Base-by-base conservation (phyloP, 2,329 filamentous ascomycete species). In the Aspergillus caelatus region DNA sequence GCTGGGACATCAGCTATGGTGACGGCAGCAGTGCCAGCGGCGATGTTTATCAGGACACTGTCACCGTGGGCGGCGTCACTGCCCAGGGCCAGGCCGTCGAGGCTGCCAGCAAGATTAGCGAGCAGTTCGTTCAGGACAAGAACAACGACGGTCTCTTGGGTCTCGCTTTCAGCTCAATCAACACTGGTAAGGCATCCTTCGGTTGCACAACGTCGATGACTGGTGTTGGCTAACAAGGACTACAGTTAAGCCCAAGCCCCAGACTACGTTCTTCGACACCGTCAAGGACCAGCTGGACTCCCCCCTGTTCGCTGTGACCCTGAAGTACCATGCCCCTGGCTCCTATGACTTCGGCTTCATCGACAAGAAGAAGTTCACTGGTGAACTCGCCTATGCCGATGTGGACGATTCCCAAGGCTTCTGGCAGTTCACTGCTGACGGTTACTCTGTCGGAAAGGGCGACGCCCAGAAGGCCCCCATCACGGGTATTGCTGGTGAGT, bases 81-180 rank as follows among this genome's bases (percentile, higher is more conserved):
- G 87, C 88, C 39, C 82, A 82, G 3, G 73, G 76, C 2, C 89
- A 92, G 75, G 88, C 88, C 10, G 85, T 92, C 12, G 87, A 91
- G 75, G 85, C 88, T 39, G 89, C 90, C 16, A 80, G 81, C 3
- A 79, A 81, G 1, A 84, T 91, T 48, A 89, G 87, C 14, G 63
- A 75, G 1, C 67, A 80, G 46, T 89, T 89, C 76, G 69, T 76
- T 7, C 68, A 79, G 60, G 85, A 89, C 70, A 70, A 70, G 30
- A 74, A 83, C 71, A 86, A 83, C 58, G 87, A 89, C 67, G 87
- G 87, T 60, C 81, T 89, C 28, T 78, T 89, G 60, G 87, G 87
- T 50, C 78, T 89, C 46, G 83, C 84, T 23, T 88, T 89, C 77
- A 84, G 82, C 76, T 80, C 74, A 26, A 82, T 88, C 78, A 89